Conservation (phyloP, 805 yeast genomes). For the Kazachstania viticola region DNA sequence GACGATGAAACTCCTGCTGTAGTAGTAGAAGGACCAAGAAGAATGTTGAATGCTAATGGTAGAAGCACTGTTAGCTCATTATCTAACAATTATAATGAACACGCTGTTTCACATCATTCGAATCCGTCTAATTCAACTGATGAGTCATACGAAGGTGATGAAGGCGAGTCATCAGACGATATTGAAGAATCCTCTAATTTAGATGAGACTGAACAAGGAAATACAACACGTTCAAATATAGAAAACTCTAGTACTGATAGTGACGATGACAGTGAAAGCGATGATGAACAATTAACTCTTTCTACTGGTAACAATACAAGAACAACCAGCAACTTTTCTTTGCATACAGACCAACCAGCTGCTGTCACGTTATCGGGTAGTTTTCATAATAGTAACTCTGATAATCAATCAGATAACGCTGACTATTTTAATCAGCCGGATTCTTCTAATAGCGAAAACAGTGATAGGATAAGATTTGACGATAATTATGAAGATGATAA, state of each 20-base stretch:
- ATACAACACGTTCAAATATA: slow-evolving; percentile 2
- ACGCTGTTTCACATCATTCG: too few species aligned
- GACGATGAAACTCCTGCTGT: slow-evolving; percentile 69
- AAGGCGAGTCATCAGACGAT: too few species aligned
- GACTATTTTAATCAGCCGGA: slow-evolving; percentile 5
- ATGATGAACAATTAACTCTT: slow-evolving; percentile 4
- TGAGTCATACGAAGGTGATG: background rate
- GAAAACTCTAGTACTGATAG: slow-evolving; percentile 6
- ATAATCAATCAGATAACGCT: background rate
- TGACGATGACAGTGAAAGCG: slow-evolving; percentile 5
- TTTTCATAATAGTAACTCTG: background rate
- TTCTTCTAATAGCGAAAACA: slow-evolving; percentile 6
- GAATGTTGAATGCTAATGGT: too few species aligned
- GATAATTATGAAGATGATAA: slow-evolving; percentile 1
- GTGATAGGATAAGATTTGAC: too few species aligned
- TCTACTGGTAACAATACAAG: too few species aligned
- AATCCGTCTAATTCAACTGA: background rate
- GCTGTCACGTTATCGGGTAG: too few species aligned
- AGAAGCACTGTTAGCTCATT: too few species aligned
- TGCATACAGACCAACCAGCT: too few species aligned
- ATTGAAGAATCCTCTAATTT: background rate
- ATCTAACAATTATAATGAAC: too few species aligned
- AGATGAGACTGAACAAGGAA: background rate
- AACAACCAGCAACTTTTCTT: too few species aligned
- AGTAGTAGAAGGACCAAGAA: slow-evolving; percentile 67